Conservation (phyloP, 352 stramenopile species). For the Bremia lactucae region DNA sequence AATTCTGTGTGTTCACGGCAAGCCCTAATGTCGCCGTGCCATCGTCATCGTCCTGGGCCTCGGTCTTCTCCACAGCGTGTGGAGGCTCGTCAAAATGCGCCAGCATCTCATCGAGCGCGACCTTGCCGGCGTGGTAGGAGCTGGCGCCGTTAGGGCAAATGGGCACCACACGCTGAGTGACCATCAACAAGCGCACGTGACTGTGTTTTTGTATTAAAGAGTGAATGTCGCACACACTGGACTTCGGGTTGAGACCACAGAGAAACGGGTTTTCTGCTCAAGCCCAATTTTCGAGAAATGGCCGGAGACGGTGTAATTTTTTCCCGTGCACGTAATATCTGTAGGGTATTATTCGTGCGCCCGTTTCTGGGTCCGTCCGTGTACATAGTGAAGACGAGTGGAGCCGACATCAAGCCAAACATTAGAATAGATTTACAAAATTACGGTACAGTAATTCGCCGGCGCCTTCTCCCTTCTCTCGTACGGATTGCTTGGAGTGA, state of each 20-base stretch:
- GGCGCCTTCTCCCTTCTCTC: no score
- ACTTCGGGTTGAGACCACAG: not conserved
- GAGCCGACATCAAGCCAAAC: no score
- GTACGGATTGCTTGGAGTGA: no score
- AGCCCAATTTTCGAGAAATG: conserved; percentile 13
- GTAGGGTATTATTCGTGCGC: no score
- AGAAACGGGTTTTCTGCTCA: not conserved
- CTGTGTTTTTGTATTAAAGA: conserved; percentile 5
- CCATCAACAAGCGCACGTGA: conserved; percentile 10
- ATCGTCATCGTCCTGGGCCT: conserved; percentile 9
- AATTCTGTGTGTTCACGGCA: conserved; percentile 53
- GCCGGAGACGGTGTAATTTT: no score
- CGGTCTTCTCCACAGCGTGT: conserved; percentile 7
- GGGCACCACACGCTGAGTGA: conserved; percentile 20
- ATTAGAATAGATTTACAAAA: no score
- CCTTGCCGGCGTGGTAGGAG: conserved; percentile 4
- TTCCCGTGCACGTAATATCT: no score
- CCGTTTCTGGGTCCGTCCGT: no score
- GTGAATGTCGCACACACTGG: conserved; percentile 3
- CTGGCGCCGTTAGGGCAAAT: conserved; percentile 9
- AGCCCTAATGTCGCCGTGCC: conserved; percentile 31
- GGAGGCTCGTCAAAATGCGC: conserved; percentile 3
- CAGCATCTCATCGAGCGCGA: conserved; percentile 8
- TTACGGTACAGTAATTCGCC: no score
- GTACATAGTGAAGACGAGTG: no score